Percentiles rank a stretch among this genome's conserved stretches.
Evolutionary conservation across 2,329 filamentous ascomycete genomes (phyloP).

Genomic region (Ophiostoma sp.): DNA sequence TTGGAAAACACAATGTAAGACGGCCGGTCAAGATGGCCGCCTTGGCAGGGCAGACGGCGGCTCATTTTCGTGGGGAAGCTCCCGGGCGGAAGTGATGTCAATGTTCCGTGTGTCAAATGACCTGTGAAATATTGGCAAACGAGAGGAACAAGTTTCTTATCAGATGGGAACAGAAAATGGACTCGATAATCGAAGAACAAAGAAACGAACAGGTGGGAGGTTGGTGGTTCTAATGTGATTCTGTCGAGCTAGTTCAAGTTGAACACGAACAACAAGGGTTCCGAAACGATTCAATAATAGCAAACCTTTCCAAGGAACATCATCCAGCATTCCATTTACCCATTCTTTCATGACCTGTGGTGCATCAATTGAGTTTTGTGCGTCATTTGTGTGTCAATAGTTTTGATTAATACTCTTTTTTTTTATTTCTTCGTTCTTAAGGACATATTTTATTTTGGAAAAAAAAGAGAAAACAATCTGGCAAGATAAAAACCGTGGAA

Average conservation of each 20-base stretch:
- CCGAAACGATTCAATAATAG: neutral
- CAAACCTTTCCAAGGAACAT: neutral
- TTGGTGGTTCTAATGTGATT: neutral
- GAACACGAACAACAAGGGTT: neutral
- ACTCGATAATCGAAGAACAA: neutral
- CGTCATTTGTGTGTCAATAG: no score
- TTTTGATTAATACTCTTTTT: no score
- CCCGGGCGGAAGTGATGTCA: neutral
- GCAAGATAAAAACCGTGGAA: no score
- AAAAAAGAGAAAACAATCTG: no score
- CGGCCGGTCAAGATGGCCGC: neutral
- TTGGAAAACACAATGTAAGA: neutral
- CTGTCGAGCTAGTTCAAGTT: neutral
- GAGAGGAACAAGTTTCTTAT: neutral
- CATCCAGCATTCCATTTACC: neutral
- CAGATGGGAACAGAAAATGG: neutral
- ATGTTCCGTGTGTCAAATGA: conserved; percentile 10
- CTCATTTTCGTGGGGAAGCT: conserved; percentile 14
- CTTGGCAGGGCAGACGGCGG: neutral
- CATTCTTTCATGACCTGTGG: neutral
- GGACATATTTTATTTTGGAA: no score
- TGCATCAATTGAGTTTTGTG: no score
- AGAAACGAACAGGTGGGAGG: neutral
- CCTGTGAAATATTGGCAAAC: neutral
- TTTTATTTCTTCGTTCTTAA: no score